These are phyloP conservation scores for Penicillium sp. DNA, from an alignment of 2,329 filamentous ascomycete species.

Conservation along the genomic window DNA sequence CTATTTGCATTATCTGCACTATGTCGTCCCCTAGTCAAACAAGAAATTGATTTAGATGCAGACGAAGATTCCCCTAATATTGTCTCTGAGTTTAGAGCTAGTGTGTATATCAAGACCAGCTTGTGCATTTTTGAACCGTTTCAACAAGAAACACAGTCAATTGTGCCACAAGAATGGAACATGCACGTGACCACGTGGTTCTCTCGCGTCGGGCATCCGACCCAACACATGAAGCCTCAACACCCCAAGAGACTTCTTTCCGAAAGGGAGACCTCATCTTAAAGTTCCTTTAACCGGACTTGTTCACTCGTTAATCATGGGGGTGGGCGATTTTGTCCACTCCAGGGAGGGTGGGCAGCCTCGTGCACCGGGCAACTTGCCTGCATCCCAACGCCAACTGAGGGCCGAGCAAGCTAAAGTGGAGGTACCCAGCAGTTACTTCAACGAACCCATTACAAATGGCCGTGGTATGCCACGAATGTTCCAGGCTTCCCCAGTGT, in stretches of 20 bases:
- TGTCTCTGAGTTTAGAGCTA: too few relatives aligned
- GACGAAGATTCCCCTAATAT: too few relatives aligned
- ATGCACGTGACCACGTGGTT: slow-evolving; percentile 35
- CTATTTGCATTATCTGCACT: too few relatives aligned
- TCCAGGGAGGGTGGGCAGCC: slow-evolving; percentile 38
- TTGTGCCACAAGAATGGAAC: neutral
- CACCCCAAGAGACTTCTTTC: slow-evolving; percentile 6
- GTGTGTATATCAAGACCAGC: too few relatives aligned
- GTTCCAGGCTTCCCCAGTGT: slow-evolving; percentile 19
- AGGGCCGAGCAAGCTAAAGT: slow-evolving; percentile 39
- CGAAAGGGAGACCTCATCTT: slow-evolving; percentile 4
- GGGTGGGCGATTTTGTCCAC: slow-evolving; percentile 46
- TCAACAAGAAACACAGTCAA: neutral
- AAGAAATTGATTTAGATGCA: too few relatives aligned
- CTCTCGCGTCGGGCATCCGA: slow-evolving; percentile 25
- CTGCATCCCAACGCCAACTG: slow-evolving; percentile 31
- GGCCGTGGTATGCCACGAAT: slow-evolving; percentile 15
- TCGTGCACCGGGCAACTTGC: slow-evolving; percentile 27
- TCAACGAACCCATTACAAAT: slow-evolving; percentile 25
- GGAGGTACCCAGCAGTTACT: slow-evolving; percentile 32
- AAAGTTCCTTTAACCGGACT: neutral
- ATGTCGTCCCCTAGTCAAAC: too few relatives aligned
- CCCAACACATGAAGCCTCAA: slow-evolving; percentile 4
- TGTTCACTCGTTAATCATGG: slow-evolving; percentile 32
- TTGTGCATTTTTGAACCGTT: neutral